Evolutionary conservation across 2,329 filamentous ascomycete genomes (phyloP), one percentile per base, ranked within the genome.

Genomic region (Leptosphaerulina australis): DNA sequence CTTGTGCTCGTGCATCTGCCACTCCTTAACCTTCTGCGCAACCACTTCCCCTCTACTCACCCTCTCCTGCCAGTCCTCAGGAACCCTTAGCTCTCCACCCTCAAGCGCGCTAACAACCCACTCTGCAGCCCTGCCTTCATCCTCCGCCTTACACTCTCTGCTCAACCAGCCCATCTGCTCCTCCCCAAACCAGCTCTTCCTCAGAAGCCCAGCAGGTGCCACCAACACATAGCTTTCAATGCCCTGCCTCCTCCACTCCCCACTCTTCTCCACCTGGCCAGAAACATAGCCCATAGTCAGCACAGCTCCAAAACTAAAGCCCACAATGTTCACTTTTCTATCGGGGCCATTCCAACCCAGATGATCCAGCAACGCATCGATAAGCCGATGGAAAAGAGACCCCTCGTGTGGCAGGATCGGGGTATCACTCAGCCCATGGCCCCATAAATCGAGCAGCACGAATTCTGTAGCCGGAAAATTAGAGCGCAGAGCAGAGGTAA

Each of bases 351-450:
- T 9, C 81, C 80, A 83, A 0, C 43, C 10, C 0, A 83, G 52
- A 2, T 70, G 59, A 1, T 60, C 63, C 3, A 83, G 55, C 0
- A 82, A 21, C 0, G 50, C 50, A 4, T 76, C 69, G 0, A 83
- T 44, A 3, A 79, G 59, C 0, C 12, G 12, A 35, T 79, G 75
- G 47, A 83, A 82, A 0, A 82, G 51, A 0, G 44, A 29, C 0
- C 75, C 55, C 0, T 67, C 67, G 43, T 82, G 79, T 0, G 79
- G 58, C 0, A 60, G 22, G 1, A 77, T 2, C 0, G 80, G 80
- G 0, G 79, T 81, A 5, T 77, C 76, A 21, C 69, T 76, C n/a
- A 83, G 63, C 0, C 80, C 80, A 40, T 83, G 81, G 22, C 81
- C 81, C 79, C 78, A 83, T 9, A 78, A 73, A 46, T 83, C 81